Conservation (phyloP, 2,329 filamentous ascomycete genomes). For the Fusarium sulawesiense region DNA sequence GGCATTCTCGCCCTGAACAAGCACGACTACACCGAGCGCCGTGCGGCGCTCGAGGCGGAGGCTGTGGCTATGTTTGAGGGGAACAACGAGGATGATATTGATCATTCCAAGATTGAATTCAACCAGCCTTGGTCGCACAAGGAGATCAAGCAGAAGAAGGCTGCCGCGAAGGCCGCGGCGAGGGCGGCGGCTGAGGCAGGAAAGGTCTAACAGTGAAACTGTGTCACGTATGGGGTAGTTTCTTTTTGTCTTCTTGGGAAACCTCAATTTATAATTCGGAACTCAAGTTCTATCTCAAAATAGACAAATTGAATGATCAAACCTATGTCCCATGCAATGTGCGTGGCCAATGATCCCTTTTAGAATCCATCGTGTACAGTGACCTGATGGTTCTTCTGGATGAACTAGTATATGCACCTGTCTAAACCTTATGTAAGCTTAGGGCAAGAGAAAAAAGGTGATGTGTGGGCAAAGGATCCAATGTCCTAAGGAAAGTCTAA, state of each 20-base stretch:
- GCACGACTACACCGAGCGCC: not conserved
- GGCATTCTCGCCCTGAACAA: not conserved
- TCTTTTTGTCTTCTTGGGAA: no score
- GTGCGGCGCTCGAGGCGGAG: not conserved
- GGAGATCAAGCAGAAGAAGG: not conserved
- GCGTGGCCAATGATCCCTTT: no score
- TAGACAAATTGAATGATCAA: not conserved
- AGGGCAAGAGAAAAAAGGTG: accelerated
- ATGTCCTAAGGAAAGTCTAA: no score
- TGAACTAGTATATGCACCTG: no score
- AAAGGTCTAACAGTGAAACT: not conserved
- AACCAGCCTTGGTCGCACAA: not conserved
- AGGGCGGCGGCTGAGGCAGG: not conserved
- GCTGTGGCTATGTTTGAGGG: not conserved
- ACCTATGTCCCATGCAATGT: not conserved
- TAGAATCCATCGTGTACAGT: no score
- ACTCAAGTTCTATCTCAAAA: not conserved
- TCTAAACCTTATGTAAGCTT: no score
- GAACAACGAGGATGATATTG: not conserved
- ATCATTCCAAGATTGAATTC: not conserved
- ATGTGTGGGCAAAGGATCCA: no score
- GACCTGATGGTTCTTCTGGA: no score
- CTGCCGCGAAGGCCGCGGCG: not conserved
- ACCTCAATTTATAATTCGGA: not conserved
- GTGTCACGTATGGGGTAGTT: not conserved